Conservation (phyloP, 192 early-diverging fungal species). For the Rhizophagus clarus region DNA sequence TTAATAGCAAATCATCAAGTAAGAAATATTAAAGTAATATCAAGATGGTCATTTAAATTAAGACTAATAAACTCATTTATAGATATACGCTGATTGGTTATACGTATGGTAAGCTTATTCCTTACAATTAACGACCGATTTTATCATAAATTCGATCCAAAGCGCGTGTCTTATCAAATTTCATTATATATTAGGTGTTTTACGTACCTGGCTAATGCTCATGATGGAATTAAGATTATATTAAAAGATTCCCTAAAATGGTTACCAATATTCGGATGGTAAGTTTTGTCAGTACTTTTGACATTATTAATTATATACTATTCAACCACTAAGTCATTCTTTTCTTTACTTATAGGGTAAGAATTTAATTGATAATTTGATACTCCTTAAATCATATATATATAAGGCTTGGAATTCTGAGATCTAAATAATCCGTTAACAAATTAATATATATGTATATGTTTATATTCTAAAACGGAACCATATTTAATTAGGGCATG, state of each 20-base stretch:
- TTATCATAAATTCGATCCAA: neutral
- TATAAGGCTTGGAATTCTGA: no score
- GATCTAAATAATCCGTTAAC: no score
- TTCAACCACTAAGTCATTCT: neutral
- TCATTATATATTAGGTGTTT: slow-evolving; percentile 40
- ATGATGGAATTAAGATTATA: slow-evolving; percentile 89
- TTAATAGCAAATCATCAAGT: slow-evolving; percentile 64
- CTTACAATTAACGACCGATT: neutral
- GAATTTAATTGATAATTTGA: neutral
- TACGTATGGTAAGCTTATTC: slow-evolving; percentile 57
- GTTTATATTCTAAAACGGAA: no score
- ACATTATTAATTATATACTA: neutral
- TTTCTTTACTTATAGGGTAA: neutral
- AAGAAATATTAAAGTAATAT: neutral
- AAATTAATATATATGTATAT: no score
- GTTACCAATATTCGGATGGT: slow-evolving; percentile 88
- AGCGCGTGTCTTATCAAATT: slow-evolving; percentile 11
- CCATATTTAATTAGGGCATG: slow-evolving; percentile 63
- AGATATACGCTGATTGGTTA: slow-evolving; percentile 72
- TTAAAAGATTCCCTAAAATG: slow-evolving; percentile 80
- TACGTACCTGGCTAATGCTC: slow-evolving; percentile 66
- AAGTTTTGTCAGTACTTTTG: slow-evolving; percentile 10
- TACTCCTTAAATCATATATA: no score
- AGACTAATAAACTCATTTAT: neutral
- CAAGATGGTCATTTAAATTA: neutral